Evolutionary conservation across 805 yeast species (phyloP), one percentile per base, ranked within the genome.

Genomic region (Ogataea minuta): DNA sequence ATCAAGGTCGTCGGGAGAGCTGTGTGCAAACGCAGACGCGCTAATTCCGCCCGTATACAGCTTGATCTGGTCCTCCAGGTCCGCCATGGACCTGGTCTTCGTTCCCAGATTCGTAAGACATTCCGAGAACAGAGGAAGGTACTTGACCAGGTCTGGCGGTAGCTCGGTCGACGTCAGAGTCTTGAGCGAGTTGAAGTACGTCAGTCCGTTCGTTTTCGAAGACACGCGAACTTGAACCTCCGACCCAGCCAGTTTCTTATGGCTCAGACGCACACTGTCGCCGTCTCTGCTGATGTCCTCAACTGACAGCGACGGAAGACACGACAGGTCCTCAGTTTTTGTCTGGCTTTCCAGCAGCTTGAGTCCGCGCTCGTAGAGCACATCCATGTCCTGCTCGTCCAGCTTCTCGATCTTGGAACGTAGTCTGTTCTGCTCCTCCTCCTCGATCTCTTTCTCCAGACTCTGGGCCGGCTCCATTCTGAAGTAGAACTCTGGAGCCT

Each of bases 101-200:
- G 99, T 91, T n/a, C 99, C 99, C 46, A 93, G 69, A 56, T 81
- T 87, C 3, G 95, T 84, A 44, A 93, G 66, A 32, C 95, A 83
- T 20, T 81, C 84, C 8, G 83, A 68, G 63, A 85, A 93, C 31
- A 93, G 59, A 0, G 96, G 85, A 44, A 93, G 59, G 49, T 76
- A 89, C 25, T 82, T 79, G 39, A 81, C 72, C 32, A 85, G 67
- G 5, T 78, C 77, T 3, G 63, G 48, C 9, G 95, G 91, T 6
- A 91, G 56, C 15, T 58, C 51, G 3, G 64, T 45, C 2, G 66
- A 58, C 7, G 75, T 63, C 20, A 91, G 59, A 28, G 79, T 70
- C 44, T 83, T 81, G 25, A 79, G 62, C n/a, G 85, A 81, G 31
- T 82, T 72, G 45, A 82, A 69, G 57, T 91, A 93, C 0, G 90